Evolutionary conservation across 2,329 filamentous ascomycete species (phyloP).

Genomic region (Aspergillus caelatus): DNA sequence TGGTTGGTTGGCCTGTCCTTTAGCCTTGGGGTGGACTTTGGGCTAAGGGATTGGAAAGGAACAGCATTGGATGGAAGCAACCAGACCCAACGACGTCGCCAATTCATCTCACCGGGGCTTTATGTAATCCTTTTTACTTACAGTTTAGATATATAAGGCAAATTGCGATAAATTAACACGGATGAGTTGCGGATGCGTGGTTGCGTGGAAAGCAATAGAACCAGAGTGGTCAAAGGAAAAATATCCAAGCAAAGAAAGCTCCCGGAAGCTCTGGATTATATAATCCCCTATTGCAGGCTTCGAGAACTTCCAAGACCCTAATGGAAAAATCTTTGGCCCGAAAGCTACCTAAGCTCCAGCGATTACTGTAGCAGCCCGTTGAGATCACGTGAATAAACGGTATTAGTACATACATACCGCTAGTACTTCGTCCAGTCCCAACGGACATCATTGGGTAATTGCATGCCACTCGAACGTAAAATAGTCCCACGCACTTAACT

Average conservation of each 20-base stretch:
- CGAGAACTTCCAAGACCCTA: not conserved
- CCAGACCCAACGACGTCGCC: not conserved
- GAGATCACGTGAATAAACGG: not conserved
- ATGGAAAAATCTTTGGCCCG: not conserved
- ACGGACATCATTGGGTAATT: not conserved
- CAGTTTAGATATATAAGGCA: not conserved
- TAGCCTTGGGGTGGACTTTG: not conserved
- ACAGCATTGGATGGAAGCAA: not conserved
- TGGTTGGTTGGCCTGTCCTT: slow-evolving; percentile 4
- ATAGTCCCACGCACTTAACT: no score
- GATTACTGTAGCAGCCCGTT: no score
- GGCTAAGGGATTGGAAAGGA: not conserved
- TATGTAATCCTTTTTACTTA: not conserved
- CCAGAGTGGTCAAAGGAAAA: slow-evolving; percentile 10
- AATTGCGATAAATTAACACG: not conserved
- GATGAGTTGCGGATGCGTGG: not conserved
- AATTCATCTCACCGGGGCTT: not conserved
- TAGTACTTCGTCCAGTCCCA: no score
- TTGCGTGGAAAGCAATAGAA: slow-evolving; percentile 13
- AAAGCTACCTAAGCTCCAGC: not conserved
- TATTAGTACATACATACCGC: no score
- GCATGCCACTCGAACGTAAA: not conserved
- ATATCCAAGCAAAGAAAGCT: slow-evolving; percentile 3
- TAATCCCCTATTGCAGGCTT: slow-evolving; percentile 7
- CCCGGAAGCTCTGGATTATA: slow-evolving; percentile 9